Evolutionary conservation across 169 alveolate genomes (phyloP).

Genomic region (Eimeria brunetti): DNA sequence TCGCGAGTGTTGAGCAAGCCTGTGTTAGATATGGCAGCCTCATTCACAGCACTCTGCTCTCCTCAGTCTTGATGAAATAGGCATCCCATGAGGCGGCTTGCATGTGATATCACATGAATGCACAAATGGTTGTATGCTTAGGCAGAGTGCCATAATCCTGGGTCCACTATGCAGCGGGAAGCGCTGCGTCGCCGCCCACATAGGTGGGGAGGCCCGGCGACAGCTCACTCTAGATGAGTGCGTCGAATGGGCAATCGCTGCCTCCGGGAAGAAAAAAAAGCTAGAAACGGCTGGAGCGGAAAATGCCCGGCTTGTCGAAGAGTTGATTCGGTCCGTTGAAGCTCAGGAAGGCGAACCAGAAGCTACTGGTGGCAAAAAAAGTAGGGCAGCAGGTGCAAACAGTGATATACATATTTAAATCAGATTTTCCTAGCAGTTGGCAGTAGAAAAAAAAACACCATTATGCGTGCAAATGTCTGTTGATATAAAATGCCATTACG

Average conservation of each 20-base stretch:
- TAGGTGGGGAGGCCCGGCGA: slow-evolving; percentile 61
- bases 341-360: slow-evolving; percentile 61
- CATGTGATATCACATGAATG: background rate
- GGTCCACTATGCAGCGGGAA: slow-evolving; percentile 83
- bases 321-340: slow-evolving; percentile 17
- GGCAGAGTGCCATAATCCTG: slow-evolving; percentile 81
- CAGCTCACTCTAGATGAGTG: slow-evolving; percentile 78
- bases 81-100: background rate
- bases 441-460: background rate
- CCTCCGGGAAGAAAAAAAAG: slow-evolving; percentile 41
- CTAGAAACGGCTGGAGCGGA: slow-evolving; percentile 60
- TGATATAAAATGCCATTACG: background rate
- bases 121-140: background rate
- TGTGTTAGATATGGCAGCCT: background rate
- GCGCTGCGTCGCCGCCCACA: slow-evolving; percentile 72
- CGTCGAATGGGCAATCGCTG: slow-evolving; percentile 58
- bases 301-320: slow-evolving; percentile 79
- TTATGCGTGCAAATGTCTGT: background rate
- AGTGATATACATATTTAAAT: background rate
- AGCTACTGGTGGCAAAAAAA: slow-evolving; percentile 27
- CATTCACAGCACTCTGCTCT: background rate
- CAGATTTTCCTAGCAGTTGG: background rate
- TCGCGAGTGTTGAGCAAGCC: background rate
- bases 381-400: background rate
- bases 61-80: background rate